Conservation (phyloP, 1,284 basidiomycete genomes). For the Cutaneotrichosporon cutaneum region DNA sequence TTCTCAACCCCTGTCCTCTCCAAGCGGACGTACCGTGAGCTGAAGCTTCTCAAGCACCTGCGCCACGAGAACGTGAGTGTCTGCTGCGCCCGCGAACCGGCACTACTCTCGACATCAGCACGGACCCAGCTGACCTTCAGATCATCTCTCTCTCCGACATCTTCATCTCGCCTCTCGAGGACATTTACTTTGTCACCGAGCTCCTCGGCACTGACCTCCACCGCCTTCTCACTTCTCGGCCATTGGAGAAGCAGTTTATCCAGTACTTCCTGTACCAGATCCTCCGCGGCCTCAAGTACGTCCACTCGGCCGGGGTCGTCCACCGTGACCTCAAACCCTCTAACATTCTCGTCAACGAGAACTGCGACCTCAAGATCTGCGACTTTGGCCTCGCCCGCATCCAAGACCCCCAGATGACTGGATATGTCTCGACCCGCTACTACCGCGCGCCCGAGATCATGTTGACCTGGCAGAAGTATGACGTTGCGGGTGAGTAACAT, state of each 20-base stretch:
- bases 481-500: slow-evolving; percentile 68
- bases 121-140: slow-evolving; percentile 54
- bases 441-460: slow-evolving; percentile 99
- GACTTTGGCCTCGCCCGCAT: slow-evolving; percentile 95
- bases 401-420: slow-evolving; percentile 97
- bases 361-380: slow-evolving; percentile 99
- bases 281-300: slow-evolving; percentile 96
- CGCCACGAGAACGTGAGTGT: slow-evolving; percentile 88
- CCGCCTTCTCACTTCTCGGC: slow-evolving; percentile 90
- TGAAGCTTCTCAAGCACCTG: slow-evolving; percentile 98
- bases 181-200: slow-evolving; percentile 99
- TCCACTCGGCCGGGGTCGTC: slow-evolving; percentile 98
- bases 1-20: slow-evolving; percentile 96
- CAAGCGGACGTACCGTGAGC: slow-evolving; percentile 96
- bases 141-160: slow-evolving; percentile 99
- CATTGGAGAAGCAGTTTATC: slow-evolving; percentile 99
- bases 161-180: slow-evolving; percentile 97
- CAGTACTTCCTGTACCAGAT: slow-evolving; percentile 99
- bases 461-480: slow-evolving; percentile 99
- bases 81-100: slow-evolving; percentile 2
- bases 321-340: slow-evolving; percentile 99
- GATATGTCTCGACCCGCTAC: slow-evolving; percentile 98
- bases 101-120: too few relatives aligned
- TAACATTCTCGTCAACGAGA: slow-evolving; percentile 99
- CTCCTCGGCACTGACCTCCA: slow-evolving; percentile 97